Evolutionary conservation across 495 filamentous ascomycete genomes (phyloP), one percentile per base, ranked within the genome.

Genomic region (Usnea hakonensis): DNA sequence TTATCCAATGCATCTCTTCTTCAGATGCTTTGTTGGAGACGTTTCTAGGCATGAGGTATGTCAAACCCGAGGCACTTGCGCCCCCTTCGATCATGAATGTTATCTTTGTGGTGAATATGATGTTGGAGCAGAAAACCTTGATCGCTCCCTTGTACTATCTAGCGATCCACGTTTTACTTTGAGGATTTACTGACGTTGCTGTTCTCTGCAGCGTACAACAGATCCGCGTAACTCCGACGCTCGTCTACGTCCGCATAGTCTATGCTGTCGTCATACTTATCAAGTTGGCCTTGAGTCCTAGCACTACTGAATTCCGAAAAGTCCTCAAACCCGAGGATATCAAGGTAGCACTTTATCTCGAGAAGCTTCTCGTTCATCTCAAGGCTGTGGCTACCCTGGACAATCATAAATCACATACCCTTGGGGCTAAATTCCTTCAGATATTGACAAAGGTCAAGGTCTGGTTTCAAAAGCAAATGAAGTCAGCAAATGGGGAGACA

Each of bases 371-470:
- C 37, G 53, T 60, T 2, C 66, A 60, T 37, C 58, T 71, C 9
- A 58, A 57, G 10, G 54, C 60, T 16, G 70, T 67, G 35, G 43
- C 60, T 35, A 36, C 52, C 11, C n/a, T 54, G 13, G 61, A 53
- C 5, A 46, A 55, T 40, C 53, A 57, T 33, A 41, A 46, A 17
- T 57, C 41, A 28, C 44, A 63, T 32, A 41, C 56, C n/a, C 26
- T 63, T 26, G 83, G 89, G 4, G 76, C 80, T 43, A 96, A 91
- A 68, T 94, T 96, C 64, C 75, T 88, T 5, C 79, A 88, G 46
- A 86, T 96, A 40, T 72, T 95, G 28, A 74, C 78, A 36, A 86
- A 91, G 81, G 72, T 97, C 8, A 82, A 83, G 35, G 83, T 79
- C 5, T 91, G 89, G 86, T 95, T 90, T 67, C 71, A 78, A 63